These are phyloP conservation scores for Diversispora epigaea DNA, from an alignment of 192 early-diverging fungal genomes.

Conservation along the genomic window DNA sequence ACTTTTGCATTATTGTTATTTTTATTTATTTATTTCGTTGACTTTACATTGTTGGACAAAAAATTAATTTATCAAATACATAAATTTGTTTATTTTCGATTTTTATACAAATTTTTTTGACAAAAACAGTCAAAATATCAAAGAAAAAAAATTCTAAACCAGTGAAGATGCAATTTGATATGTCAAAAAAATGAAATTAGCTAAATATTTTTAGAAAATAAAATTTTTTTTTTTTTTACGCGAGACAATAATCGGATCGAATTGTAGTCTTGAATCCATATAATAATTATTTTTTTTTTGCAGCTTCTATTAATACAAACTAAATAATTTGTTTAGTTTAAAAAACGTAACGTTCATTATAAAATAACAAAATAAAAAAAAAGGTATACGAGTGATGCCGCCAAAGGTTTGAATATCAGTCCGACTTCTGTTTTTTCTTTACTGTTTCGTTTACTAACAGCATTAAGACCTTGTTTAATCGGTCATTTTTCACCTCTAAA, in stretches of 20 bases:
- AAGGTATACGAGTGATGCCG: slow-evolving; percentile 4
- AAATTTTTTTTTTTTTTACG: not conserved
- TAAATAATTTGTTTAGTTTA: slow-evolving; percentile 16
- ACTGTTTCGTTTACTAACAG: not conserved
- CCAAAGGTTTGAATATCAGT: not conserved
- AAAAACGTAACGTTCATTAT: not conserved
- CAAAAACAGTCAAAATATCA: too few species aligned
- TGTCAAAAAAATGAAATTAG: not conserved
- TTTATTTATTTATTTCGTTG: too few species aligned
- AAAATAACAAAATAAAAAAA: not conserved
- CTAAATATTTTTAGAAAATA: too few species aligned
- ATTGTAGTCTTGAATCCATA: too few species aligned
- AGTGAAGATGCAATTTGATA: not conserved
- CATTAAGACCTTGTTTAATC: not conserved
- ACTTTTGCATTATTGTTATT: too few species aligned
- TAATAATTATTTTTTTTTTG: too few species aligned
- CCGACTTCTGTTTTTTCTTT: not conserved
- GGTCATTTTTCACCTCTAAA: slow-evolving; percentile 1
- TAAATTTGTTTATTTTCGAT: too few species aligned
- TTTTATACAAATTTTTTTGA: too few species aligned
- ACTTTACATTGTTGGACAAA: too few species aligned
- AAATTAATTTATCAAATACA: too few species aligned
- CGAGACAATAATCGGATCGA: not conserved
- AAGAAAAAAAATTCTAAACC: too few species aligned
- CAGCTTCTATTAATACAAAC: not conserved